Evolutionary conservation across 2,329 filamentous ascomycete species (phyloP).

Genomic region (Escovopsis sp.): DNA sequence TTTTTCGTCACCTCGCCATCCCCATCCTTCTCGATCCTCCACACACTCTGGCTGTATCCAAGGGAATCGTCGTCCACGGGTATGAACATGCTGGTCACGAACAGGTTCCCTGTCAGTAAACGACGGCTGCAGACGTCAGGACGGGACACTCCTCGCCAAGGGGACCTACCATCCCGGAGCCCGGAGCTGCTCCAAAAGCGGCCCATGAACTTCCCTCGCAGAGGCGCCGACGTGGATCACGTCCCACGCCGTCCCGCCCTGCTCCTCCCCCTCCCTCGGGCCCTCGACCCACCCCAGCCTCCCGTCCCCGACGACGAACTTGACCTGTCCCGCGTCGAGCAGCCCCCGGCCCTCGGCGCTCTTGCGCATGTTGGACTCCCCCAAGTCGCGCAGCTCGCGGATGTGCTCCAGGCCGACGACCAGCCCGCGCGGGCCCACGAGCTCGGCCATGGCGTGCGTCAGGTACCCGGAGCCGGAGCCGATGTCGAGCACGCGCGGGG

Average conservation of each 20-base stretch:
- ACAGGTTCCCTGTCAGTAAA: not conserved
- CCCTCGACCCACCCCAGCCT: constrained; percentile 43
- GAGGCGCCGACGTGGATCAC: constrained; percentile 92
- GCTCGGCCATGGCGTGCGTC: constrained; percentile 72
- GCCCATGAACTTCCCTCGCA: constrained; percentile 55
- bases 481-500: constrained; percentile 52
- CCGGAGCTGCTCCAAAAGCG: constrained; percentile 62
- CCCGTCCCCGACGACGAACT: constrained; percentile 64
- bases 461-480: constrained; percentile 71
- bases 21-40: constrained; percentile 57
- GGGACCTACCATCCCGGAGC: constrained; percentile 49
- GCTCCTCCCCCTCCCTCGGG: constrained; percentile 28
- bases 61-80: constrained; percentile 46
- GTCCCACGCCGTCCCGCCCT: constrained; percentile 53
- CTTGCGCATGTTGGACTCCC: constrained; percentile 51
- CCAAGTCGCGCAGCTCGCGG: constrained; percentile 43
- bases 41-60: constrained; percentile 48
- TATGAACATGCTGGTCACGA: constrained; percentile 49
- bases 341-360: constrained; percentile 42
- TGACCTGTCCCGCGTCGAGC: constrained; percentile 48
- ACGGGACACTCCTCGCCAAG: no score
- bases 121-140: no score
- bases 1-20: constrained; percentile 45
- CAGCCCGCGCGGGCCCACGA: constrained; percentile 39
- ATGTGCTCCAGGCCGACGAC: constrained; percentile 70